Evolutionary conservation across 805 yeast species (phyloP), one percentile per base, ranked within the genome.

Genomic region (Kodamaea sagamina): DNA sequence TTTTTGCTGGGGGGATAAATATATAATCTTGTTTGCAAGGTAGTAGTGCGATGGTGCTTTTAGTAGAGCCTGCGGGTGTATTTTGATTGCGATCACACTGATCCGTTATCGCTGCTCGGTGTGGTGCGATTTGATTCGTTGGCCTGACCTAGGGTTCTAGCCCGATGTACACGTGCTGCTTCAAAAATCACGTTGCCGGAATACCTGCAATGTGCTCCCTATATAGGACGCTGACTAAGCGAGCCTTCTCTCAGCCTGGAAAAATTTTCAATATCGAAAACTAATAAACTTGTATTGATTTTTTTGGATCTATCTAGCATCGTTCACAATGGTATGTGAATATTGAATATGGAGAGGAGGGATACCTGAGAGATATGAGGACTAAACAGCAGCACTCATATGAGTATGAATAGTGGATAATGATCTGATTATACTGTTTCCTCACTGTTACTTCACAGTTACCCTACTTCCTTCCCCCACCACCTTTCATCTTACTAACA

Each of bases 401-500:
- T 6, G 6, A 9, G 25, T 6, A 22, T 22, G 25, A n/a, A n/a
- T n/a, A n/a, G n/a, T n/a, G n/a, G n/a, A n/a, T n/a, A n/a, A n/a
- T n/a, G n/a, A n/a, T n/a, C n/a, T n/a, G n/a, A n/a, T n/a, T n/a
- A n/a, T n/a, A n/a, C n/a, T n/a, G n/a, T n/a, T n/a, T n/a, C n/a
- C n/a, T n/a, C n/a, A n/a, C n/a, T n/a, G n/a, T n/a, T n/a, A n/a
- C n/a, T n/a, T n/a, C n/a, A n/a, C n/a, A n/a, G n/a, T n/a, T n/a
- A n/a, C n/a, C n/a, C n/a, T n/a, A n/a, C n/a, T n/a, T n/a, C n/a
- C n/a, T n/a, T n/a, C n/a, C n/a, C n/a, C n/a, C n/a, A n/a, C n/a
- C n/a, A n/a, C n/a, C n/a, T n/a, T n/a, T n/a, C n/a, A 11, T 4
- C 7, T 11, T 59, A 59, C 63, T 58, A 59, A 59, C 64, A 34